Conservation (phyloP, 495 filamentous ascomycete species). For the Aspergillus wentii region DNA sequence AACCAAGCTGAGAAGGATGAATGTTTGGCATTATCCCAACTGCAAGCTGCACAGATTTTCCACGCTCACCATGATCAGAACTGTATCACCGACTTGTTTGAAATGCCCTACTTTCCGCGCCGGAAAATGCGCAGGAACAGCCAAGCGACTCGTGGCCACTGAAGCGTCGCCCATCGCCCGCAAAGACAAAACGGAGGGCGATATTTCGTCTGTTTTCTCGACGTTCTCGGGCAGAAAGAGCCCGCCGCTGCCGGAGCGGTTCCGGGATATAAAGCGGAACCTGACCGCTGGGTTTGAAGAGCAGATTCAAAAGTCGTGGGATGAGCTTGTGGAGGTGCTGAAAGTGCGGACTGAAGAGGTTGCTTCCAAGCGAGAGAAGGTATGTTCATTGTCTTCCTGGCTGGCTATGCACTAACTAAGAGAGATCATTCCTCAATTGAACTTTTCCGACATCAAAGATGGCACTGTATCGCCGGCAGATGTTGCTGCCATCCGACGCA, state of each 20-base stretch:
- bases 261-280: conserved; percentile 5
- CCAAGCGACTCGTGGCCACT: conserved; percentile 4
- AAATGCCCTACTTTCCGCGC: conserved; percentile 5
- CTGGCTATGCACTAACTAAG: not conserved
- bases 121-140: conserved; percentile 2
- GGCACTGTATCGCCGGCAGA: conserved; percentile 35
- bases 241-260: conserved; percentile 5
- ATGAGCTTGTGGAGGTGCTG: conserved; percentile 5
- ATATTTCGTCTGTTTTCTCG: conserved; percentile 12
- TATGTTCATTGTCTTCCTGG: not conserved
- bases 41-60: not conserved
- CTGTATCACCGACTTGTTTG: conserved; percentile 4
- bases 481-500: conserved; percentile 53
- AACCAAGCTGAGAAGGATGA: not conserved
- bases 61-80: conserved; percentile 5
- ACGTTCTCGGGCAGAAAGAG: conserved; percentile 8
- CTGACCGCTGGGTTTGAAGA: conserved; percentile 6
- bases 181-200: conserved; percentile 10
- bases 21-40: not conserved
- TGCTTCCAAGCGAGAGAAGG: conserved; percentile 9
- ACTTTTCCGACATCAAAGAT: conserved; percentile 49
- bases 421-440: conserved; percentile 55
- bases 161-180: conserved; percentile 5
- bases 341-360: conserved; percentile 7
- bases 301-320: conserved; percentile 8